Conservation (phyloP, 1,284 basidiomycete species). For the Cutaneotrichosporon sp. region DNA sequence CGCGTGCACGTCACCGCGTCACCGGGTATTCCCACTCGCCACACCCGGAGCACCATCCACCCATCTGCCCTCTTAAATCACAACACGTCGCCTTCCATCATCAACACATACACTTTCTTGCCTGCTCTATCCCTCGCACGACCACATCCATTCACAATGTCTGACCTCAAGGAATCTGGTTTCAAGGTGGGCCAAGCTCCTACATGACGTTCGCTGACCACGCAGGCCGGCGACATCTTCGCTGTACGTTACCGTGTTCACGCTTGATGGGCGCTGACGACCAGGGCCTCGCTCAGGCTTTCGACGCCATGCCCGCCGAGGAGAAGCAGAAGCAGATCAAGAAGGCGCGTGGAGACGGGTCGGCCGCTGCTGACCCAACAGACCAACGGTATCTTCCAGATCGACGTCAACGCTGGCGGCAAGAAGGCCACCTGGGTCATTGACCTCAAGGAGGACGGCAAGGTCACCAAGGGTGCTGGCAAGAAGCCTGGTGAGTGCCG, state of each 20-base stretch:
- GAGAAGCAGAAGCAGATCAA: conserved; percentile 78
- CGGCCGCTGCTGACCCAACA: conserved; percentile 40
- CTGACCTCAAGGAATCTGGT: conserved; percentile 42
- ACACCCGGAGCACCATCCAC: background rate
- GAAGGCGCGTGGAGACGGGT: conserved; percentile 56
- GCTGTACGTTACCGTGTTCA: conserved; percentile 32
- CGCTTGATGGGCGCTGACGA: background rate
- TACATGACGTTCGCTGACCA: background rate
- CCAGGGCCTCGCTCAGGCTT: conserved; percentile 56
- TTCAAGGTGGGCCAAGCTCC: conserved; percentile 39
- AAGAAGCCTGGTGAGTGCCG: conserved; percentile 50
- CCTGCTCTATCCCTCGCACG: too few relatives aligned
- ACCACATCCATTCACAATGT: conserved; percentile 9
- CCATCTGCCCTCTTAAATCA: background rate
- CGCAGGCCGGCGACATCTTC: conserved; percentile 66
- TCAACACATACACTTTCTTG: too few relatives aligned
- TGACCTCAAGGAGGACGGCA: conserved; percentile 85
- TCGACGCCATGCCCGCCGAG: conserved; percentile 60
- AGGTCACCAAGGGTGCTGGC: conserved; percentile 71
- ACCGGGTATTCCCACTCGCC: too few relatives aligned
- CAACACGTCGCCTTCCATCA: too few relatives aligned
- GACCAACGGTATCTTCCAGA: conserved; percentile 89
- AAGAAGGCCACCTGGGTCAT: conserved; percentile 77
- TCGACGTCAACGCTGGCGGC: conserved; percentile 71
- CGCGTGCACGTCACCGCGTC: background rate